Conservation (phyloP, 352 stramenopile genomes). For the Globisporangium radiosum region DNA sequence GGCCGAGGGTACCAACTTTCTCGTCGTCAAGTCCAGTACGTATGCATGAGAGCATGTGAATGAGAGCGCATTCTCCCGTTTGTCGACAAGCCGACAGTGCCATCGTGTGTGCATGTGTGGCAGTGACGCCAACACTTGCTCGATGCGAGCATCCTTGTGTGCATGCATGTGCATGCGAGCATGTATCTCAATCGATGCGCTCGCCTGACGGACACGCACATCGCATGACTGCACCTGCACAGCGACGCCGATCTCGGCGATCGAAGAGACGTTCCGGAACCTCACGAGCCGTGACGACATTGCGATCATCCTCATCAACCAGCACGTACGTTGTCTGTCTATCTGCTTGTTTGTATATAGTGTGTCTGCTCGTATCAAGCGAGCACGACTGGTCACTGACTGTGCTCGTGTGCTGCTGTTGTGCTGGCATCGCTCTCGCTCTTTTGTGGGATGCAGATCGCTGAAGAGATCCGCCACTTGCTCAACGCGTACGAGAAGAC, state of each 20-base stretch:
- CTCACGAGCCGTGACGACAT: slow-evolving; percentile 94
- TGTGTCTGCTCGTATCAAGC: neutral
- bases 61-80: too few species aligned
- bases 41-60: slow-evolving; percentile 7
- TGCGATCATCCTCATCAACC: slow-evolving; percentile 99
- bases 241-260: slow-evolving; percentile 86
- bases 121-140: neutral
- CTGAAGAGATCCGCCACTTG: slow-evolving; percentile 97
- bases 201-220: neutral
- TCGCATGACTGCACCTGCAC: slow-evolving; percentile 1
- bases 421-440: neutral
- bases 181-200: neutral
- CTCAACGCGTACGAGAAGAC: slow-evolving; percentile 98
- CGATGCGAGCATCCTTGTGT: neutral
- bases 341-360: neutral
- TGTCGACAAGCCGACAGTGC: too few species aligned
- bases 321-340: slow-evolving; percentile 77
- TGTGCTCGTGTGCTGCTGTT: too few species aligned
- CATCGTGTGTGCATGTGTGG: too few species aligned
- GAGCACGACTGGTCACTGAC: too few species aligned
- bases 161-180: slow-evolving; percentile 2
- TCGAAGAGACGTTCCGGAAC: slow-evolving; percentile 90
- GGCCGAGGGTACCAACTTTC: slow-evolving; percentile 94
- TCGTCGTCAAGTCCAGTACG: slow-evolving; percentile 94
- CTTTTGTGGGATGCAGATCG: slow-evolving; percentile 49